phyloP scores from a whole-genome alignment of 164 flowering plant species.

The Magnolia changhungtana region DNA sequence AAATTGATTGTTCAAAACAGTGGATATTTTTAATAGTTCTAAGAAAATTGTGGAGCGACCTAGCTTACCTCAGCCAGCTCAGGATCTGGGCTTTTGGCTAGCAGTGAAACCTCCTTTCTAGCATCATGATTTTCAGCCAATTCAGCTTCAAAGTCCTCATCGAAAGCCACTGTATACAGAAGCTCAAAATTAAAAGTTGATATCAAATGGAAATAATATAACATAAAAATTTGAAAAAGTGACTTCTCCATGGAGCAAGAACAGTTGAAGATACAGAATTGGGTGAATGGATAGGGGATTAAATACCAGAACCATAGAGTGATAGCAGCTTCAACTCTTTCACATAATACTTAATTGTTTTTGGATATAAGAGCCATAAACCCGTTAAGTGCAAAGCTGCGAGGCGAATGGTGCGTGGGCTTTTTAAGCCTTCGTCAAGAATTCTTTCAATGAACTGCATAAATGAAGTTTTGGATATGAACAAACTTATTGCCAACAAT shows the following conservation, averaged over 20 bases:
- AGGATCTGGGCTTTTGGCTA: constrained; percentile 60
- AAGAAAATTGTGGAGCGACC: not conserved
- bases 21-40: not conserved
- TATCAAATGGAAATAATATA: not conserved
- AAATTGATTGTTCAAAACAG: not conserved
- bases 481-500: not conserved
- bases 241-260: not conserved
- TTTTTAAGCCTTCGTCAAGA: constrained; percentile 85
- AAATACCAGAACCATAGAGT: constrained; percentile 84
- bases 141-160: constrained; percentile 97
- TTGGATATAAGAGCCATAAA: constrained; percentile 77
- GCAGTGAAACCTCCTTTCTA: constrained; percentile 59
- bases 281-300: not conserved
- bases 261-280: constrained; percentile 2
- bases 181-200: constrained; percentile 4
- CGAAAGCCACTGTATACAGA: constrained; percentile 78
- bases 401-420: constrained; percentile 98
- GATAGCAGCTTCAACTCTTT: constrained; percentile 83
- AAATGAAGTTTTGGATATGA: not conserved
- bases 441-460: constrained; percentile 73
- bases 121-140: constrained; percentile 75
- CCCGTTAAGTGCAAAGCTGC: constrained; percentile 95
- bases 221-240: not conserved
- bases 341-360: constrained; percentile 60
- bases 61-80: constrained; percentile 78